Evolutionary conservation across 805 yeast species (phyloP).

Genomic region (Spathaspora passalidarum): DNA sequence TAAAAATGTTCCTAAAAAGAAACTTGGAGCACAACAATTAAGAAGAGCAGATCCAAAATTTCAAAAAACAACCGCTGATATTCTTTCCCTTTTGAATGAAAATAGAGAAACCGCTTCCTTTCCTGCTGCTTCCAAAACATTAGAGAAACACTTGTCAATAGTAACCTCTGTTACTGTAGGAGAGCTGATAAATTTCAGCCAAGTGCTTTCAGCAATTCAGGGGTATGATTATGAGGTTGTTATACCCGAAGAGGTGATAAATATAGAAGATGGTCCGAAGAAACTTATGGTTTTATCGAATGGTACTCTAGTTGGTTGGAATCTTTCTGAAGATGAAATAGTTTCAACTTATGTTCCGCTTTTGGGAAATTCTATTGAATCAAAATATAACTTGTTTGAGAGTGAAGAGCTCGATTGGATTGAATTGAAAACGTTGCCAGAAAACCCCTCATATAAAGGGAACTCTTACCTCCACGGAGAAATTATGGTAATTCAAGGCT

Average conservation of each 20-base stretch:
- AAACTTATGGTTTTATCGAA: conserved; percentile 70
- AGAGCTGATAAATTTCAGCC: conserved; percentile 62
- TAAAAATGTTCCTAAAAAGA: conserved; percentile 7
- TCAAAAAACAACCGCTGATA: conserved; percentile 19
- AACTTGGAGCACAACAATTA: conserved; percentile 21
- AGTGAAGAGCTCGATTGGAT: conserved; percentile 86
- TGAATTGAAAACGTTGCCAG: conserved; percentile 34
- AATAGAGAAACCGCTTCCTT: conserved; percentile 13
- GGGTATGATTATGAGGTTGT: conserved; percentile 19
- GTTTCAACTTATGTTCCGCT: conserved; percentile 49
- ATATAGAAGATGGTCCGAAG: conserved; percentile 36
- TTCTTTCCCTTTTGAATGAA: conserved; percentile 23
- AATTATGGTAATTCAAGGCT: conserved; percentile 61
- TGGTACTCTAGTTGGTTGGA: conserved; percentile 87
- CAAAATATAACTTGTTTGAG: conserved; percentile 39
- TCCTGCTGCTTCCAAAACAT: conserved; percentile 15
- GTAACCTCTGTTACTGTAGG: conserved; percentile 73
- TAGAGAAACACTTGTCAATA: conserved; percentile 33
- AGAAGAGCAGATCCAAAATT: conserved; percentile 20
- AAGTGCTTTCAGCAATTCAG: conserved; percentile 31
- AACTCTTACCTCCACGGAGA: conserved; percentile 59
- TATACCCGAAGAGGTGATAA: conserved; percentile 69
- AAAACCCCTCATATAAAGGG: conserved; percentile 21
- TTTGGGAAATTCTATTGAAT: conserved; percentile 41
- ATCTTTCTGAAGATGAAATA: conserved; percentile 56